Percentiles rank a stretch among this genome's conserved stretches.
Conservation (phyloP, 108 stramenopile species). For the Cyclotella choctawhatcheeana region DNA sequence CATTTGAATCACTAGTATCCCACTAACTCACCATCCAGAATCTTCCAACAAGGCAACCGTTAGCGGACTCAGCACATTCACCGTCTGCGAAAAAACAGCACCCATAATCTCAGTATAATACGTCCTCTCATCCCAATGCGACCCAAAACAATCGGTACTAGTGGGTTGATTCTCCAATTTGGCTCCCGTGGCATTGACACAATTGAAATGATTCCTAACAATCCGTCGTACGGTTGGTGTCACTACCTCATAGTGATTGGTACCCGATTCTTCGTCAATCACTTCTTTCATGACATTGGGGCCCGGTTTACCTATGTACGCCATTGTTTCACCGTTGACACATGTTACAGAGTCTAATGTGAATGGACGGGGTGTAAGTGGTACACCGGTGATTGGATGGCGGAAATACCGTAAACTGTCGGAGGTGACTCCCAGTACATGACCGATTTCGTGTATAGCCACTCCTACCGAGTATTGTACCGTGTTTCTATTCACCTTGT, state of each 20-base stretch:
- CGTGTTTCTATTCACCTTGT: slow-evolving; percentile 17
- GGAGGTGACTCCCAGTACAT: slow-evolving; percentile 56
- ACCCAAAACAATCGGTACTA: slow-evolving; percentile 55
- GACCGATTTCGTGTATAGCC: slow-evolving; percentile 59
- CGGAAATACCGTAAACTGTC: slow-evolving; percentile 57
- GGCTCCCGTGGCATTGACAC: slow-evolving; percentile 45
- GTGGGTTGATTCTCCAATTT: slow-evolving; percentile 58
- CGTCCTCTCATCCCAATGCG: slow-evolving; percentile 54
- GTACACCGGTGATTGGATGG: slow-evolving; percentile 48
- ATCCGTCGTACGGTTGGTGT: slow-evolving; percentile 58
- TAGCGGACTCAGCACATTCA: slow-evolving; percentile 50
- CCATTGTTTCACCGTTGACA: slow-evolving; percentile 32
- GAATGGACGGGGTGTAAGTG: slow-evolving; percentile 59
- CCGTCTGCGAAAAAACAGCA: slow-evolving; percentile 62
- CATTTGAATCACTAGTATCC: slow-evolving; percentile 54
- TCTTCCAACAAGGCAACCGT: slow-evolving; percentile 63
- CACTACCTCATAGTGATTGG: slow-evolving; percentile 47
- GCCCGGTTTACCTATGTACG: slow-evolving; percentile 41
- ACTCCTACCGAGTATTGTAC: slow-evolving; percentile 50
- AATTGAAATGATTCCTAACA: slow-evolving; percentile 62
- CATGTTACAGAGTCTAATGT: slow-evolving; percentile 37
- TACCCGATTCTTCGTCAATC: slow-evolving; percentile 35
- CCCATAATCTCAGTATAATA: slow-evolving; percentile 63
- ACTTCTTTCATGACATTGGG: slow-evolving; percentile 37
- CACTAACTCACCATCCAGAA: slow-evolving; percentile 50